Base-by-base conservation (phyloP, 805 yeast species). In the Saccharomyces jurei region DNA sequence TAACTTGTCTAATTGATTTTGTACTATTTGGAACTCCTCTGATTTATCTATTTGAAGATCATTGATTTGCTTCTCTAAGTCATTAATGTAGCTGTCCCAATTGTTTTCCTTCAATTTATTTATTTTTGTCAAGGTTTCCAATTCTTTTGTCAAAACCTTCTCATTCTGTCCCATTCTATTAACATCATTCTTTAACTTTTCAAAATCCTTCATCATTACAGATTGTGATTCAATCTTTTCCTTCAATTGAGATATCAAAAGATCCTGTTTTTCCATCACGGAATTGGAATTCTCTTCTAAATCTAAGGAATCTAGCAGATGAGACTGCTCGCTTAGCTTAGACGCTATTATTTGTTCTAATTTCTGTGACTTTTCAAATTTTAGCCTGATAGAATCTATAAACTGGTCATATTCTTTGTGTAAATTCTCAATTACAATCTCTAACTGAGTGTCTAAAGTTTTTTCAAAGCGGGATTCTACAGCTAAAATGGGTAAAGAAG, bases 331-430 rank as follows among this genome's bases (percentile, higher is more conserved):
- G 25, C 57, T 53, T 21, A 68, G 52, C 54, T 66, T 65, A n/a
- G 49, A 48, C 21, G 56, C 56, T 58, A 65, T 50, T 13, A 51
- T 14, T 36, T 50, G 46, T 50, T 62, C 67, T 50, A 63, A 49
- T 13, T 55, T 49, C 8, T 61, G 55, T 48, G 67, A 56, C 22
- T 56, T 50, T 28, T 53, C 58, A 21, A 68, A 50, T 49, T 66
- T 67, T 26, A 49, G 25, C 36, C 62, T 56, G 17, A 68, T 59
- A 11, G 65, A 58, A 22, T 57, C 60, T n/a, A 68, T 55, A 50
- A 67, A 68, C 17, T 58, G 57, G 21, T 62, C 69, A 52, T 68
- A 68, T 41, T 64, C 65, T 29, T 63, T 60, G 52, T 67, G 71
- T 47, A 68, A 54, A 21, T 62, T 62, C 47, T 65, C 64, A 4